Evolutionary conservation across 2,329 filamentous ascomycete species (phyloP).

Genomic region (Diaporthe nobilis): DNA sequence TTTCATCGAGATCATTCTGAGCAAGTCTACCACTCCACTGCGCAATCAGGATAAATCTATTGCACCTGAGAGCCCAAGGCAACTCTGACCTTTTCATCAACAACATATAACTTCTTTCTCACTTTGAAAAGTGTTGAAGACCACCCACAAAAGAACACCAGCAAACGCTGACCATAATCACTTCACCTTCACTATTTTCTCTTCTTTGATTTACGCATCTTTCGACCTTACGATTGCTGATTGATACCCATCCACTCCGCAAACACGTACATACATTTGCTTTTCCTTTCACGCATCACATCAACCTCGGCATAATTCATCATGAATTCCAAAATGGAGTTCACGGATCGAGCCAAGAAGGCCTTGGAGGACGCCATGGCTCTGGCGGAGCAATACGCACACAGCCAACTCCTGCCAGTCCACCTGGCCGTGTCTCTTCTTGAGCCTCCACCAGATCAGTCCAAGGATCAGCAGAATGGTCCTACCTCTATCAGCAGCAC

Average conservation of each 20-base stretch:
- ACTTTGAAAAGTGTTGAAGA: constrained; percentile 14
- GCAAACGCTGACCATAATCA: constrained; percentile 38
- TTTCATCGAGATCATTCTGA: constrained; percentile 26
- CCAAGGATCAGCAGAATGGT: constrained; percentile 86
- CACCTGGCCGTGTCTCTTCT: constrained; percentile 89
- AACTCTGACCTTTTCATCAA: neutral
- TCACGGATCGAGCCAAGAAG: constrained; percentile 93
- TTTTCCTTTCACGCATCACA: constrained; percentile 1
- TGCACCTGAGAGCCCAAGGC: neutral
- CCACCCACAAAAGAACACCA: constrained; percentile 11
- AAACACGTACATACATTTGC: constrained; percentile 21
- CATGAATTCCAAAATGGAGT: constrained; percentile 87
- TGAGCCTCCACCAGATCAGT: constrained; percentile 80
- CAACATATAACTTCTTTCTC: constrained; percentile 1
- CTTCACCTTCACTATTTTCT: constrained; percentile 17
- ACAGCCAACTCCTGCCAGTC: constrained; percentile 90
- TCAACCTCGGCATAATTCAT: constrained; percentile 50
- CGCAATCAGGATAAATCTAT: constrained; percentile 38
- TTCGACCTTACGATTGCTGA: constrained; percentile 4
- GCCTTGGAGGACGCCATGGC: constrained; percentile 90
- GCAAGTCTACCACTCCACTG: constrained; percentile 36
- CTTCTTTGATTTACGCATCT: constrained; percentile 21
- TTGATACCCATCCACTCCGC: constrained; percentile 30
- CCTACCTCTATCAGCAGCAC: constrained; percentile 75
- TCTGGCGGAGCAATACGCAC: constrained; percentile 89